Conservation (phyloP, 78 protist species). For the Dictyostelium firmibasis region DNA sequence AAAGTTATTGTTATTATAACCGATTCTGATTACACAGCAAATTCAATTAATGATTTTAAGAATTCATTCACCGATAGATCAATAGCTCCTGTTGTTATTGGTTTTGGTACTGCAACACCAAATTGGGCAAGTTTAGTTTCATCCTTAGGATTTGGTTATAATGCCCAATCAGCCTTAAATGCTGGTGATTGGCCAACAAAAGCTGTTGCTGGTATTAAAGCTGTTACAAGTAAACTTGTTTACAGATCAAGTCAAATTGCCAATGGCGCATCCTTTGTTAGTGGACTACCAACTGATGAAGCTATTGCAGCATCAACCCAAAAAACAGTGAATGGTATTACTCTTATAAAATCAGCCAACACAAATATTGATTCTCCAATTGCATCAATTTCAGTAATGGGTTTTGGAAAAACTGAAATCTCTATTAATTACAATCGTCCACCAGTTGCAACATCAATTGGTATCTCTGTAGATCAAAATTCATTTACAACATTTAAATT, state of each 20-base stretch:
- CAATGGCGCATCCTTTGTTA: not conserved
- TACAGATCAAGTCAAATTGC: not conserved
- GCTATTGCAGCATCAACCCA: not conserved
- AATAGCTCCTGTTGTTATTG: not conserved
- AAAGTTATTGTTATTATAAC: slow-evolving; percentile 13
- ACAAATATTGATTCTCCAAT: not conserved
- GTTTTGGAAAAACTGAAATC: not conserved
- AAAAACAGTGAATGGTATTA: not conserved
- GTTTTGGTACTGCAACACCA: not conserved
- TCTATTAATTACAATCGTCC: not conserved
- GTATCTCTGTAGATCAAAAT: not conserved
- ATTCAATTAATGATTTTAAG: not conserved
- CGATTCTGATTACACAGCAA: not conserved
- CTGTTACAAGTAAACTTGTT: not conserved
- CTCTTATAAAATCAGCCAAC: not conserved
- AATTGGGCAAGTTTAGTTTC: not conserved
- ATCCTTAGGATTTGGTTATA: not conserved
- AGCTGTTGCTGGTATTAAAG: not conserved
- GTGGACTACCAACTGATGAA: not conserved
- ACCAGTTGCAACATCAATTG: not conserved
- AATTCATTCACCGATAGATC: not conserved
- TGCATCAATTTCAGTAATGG: not conserved
- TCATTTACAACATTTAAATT: not conserved
- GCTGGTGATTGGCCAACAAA: not conserved
- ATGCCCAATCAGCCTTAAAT: not conserved